Evolutionary conservation across 2,329 filamentous ascomycete genomes (phyloP).

Genomic region (Colletotrichum liaoningense): DNA sequence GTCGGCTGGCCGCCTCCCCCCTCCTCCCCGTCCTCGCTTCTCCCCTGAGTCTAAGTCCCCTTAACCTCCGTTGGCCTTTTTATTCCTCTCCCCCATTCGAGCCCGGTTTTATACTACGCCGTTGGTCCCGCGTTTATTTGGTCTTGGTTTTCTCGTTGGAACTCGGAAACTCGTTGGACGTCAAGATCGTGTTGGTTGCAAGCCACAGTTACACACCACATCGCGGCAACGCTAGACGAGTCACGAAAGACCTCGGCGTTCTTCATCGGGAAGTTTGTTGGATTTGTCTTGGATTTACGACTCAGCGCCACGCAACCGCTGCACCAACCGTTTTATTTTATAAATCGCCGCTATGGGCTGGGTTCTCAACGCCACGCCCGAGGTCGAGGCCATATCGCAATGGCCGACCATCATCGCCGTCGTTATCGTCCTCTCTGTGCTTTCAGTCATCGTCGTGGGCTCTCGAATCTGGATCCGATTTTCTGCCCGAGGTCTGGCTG

Average conservation of each 20-base stretch:
- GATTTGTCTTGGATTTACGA: not conserved
- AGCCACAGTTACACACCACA: not conserved
- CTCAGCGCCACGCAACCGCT: not conserved
- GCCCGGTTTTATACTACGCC: not conserved
- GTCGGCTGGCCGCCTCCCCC: not conserved
- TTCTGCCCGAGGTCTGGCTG: conserved; percentile 54
- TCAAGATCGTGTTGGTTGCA: not conserved
- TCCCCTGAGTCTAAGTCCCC: too few relatives aligned
- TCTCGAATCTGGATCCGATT: conserved; percentile 55
- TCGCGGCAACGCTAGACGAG: not conserved
- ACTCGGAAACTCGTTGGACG: not conserved
- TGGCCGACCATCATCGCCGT: conserved; percentile 62
- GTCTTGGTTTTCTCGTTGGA: not conserved
- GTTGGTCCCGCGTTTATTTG: not conserved
- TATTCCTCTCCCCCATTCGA: not conserved
- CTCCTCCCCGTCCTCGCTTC: not conserved
- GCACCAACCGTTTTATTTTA: not conserved
- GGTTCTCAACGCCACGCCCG: conserved; percentile 61
- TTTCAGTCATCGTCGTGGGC: conserved; percentile 55
- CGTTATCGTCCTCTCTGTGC: conserved; percentile 54
- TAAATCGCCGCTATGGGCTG: conserved; percentile 54
- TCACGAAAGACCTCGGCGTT: not conserved
- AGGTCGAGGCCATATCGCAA: conserved; percentile 58
- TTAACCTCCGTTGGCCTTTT: not conserved
- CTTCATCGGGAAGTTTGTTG: not conserved